Conservation (phyloP, 2,329 filamentous ascomycete genomes). For the Aspergillus persii region DNA sequence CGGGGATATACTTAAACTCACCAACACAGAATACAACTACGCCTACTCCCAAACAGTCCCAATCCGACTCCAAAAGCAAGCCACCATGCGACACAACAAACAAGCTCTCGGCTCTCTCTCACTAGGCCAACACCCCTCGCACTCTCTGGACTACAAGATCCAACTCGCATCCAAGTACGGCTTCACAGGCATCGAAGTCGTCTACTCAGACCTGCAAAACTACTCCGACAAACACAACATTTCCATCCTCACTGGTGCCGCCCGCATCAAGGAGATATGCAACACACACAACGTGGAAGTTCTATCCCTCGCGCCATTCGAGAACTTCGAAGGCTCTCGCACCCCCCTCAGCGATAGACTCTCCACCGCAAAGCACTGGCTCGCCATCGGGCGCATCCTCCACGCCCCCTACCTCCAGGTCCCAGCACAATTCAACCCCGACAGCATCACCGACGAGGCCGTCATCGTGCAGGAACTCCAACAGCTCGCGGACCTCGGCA, state of each 20-base stretch:
- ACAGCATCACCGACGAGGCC: conserved; percentile 25
- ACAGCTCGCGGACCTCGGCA: conserved; percentile 30
- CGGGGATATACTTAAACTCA: background rate
- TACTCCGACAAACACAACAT: conserved; percentile 19
- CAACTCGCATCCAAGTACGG: conserved; percentile 24
- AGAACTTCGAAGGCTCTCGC: conserved; percentile 37
- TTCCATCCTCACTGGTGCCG: conserved; percentile 19
- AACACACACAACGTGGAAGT: conserved; percentile 20
- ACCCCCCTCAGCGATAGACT: conserved; percentile 28
- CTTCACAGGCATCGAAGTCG: conserved; percentile 32
- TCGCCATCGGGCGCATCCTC: conserved; percentile 25
- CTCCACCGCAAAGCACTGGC: conserved; percentile 29
- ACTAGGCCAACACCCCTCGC: conserved; percentile 29
- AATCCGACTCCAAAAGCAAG: background rate
- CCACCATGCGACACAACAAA: conserved; percentile 25
- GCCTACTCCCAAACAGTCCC: background rate
- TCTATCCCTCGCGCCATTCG: conserved; percentile 33
- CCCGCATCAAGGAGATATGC: conserved; percentile 19
- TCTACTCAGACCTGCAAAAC: conserved; percentile 28
- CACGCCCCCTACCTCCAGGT: conserved; percentile 32
- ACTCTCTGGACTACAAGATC: conserved; percentile 31
- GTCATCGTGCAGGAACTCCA: conserved; percentile 31
- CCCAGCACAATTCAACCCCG: conserved; percentile 26
- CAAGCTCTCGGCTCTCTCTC: conserved; percentile 31
- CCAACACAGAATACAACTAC: background rate